phyloP scores from a whole-genome alignment of 257 asterid genomes.

The Solanum paucissectum region DNA sequence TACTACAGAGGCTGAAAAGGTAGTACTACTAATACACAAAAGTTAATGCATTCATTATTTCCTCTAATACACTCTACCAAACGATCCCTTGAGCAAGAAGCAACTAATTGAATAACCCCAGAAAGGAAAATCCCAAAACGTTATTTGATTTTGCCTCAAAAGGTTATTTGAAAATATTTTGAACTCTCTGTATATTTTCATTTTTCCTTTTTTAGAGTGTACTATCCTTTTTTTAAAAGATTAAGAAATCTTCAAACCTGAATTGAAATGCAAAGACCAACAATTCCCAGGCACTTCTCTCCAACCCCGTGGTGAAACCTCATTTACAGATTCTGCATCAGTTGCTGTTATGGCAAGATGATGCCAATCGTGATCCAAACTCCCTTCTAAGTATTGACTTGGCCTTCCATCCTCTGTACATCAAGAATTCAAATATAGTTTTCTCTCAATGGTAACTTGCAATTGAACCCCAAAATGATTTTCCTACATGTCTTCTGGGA shows the following conservation, averaged over 20 bases:
- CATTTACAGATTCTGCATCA: slow-evolving; percentile 67
- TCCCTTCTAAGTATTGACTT: slow-evolving; percentile 53
- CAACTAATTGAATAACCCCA: not conserved
- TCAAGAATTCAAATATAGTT: not conserved
- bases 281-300: slow-evolving; percentile 72
- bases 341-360: slow-evolving; percentile 80
- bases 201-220: not conserved
- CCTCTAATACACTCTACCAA: too few species aligned
- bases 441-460: not conserved
- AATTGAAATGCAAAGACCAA: slow-evolving; percentile 4
- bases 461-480: not conserved
- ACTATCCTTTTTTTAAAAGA: not conserved
- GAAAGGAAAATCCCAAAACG: not conserved
- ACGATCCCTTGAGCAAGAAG: not conserved
- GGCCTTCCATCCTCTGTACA: slow-evolving; percentile 59
- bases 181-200: not conserved
- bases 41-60: too few species aligned
- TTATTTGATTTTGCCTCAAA: not conserved
- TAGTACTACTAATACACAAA: too few species aligned
- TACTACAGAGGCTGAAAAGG: too few species aligned
- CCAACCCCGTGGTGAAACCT: slow-evolving; percentile 85
- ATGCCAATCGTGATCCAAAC: slow-evolving; percentile 64
- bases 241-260: not conserved
- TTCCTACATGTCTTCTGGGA: not conserved
- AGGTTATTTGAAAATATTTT: not conserved